Evolutionary conservation across 305 asterid species (phyloP).

Genomic region (Striga hermonthica): DNA sequence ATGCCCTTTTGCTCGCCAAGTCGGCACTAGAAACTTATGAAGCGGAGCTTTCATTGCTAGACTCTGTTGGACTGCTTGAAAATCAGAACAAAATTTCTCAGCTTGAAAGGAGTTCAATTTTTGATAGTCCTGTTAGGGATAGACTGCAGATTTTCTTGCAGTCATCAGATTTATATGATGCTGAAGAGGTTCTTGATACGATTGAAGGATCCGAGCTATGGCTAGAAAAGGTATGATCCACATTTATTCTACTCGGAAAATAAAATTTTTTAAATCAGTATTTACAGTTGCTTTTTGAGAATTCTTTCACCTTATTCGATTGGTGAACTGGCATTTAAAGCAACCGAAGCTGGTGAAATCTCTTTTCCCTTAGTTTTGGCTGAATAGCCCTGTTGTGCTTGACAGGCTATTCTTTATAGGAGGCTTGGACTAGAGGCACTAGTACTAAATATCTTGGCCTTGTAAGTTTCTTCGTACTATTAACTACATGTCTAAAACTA

Average conservation of each 20-base stretch:
- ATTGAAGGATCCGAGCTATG: slow-evolving; percentile 87
- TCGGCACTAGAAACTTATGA: slow-evolving; percentile 71
- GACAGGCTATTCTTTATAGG: slow-evolving; percentile 92
- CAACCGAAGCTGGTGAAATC: slow-evolving; percentile 20
- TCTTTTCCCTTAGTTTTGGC: slow-evolving; percentile 12
- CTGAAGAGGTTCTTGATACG: slow-evolving; percentile 81
- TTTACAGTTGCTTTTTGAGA: slow-evolving; percentile 25
- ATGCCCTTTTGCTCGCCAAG: slow-evolving; percentile 84
- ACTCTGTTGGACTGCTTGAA: slow-evolving; percentile 35
- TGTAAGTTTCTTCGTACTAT: slow-evolving; percentile 50
- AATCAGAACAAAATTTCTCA: slow-evolving; percentile 43
- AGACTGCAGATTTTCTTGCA: slow-evolving; percentile 80
- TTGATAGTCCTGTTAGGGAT: slow-evolving; percentile 75
- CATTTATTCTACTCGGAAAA: slow-evolving; percentile 13
- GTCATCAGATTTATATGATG: slow-evolving; percentile 87
- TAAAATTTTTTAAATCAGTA: slow-evolving; percentile 22
- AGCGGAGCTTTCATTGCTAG: slow-evolving; percentile 44
- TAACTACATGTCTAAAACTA: neutral
- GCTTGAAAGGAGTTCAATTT: slow-evolving; percentile 45
- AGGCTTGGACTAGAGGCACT: slow-evolving; percentile 90
- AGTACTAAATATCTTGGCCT: slow-evolving; percentile 86
- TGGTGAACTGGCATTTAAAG: slow-evolving; percentile 7
- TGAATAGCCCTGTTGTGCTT: slow-evolving; percentile 33
- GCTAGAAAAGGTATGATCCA: slow-evolving; percentile 76
- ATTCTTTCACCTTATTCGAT: slow-evolving; percentile 12